These are phyloP conservation scores for Tilletia indica DNA, from an alignment of 1,284 basidiomycete species.

Conservation along the genomic window DNA sequence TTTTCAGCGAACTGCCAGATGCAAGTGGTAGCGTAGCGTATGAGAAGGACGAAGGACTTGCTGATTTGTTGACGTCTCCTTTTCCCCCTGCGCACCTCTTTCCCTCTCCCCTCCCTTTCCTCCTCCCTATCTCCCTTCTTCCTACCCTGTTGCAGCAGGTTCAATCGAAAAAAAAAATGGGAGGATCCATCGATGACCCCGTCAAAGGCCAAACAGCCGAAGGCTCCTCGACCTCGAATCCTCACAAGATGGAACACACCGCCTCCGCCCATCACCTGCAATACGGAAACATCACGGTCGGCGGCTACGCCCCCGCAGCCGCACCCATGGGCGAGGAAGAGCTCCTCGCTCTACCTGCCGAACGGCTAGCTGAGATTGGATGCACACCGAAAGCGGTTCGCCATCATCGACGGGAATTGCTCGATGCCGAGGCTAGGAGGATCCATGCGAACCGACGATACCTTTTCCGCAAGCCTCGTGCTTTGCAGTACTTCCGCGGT, in stretches of 20 bases:
- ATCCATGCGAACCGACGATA: slow-evolving; percentile 38
- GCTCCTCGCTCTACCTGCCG: slow-evolving; percentile 18
- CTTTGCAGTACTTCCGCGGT: slow-evolving; percentile 48
- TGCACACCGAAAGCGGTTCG: neutral
- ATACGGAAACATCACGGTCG: slow-evolving; percentile 34
- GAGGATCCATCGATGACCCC: neutral
- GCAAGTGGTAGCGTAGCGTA: too few species aligned
- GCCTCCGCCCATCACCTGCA: slow-evolving; percentile 37
- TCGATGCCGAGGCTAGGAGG: slow-evolving; percentile 32
- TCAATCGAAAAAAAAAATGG: neutral
- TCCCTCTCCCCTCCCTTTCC: neutral
- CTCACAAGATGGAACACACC: slow-evolving; percentile 16
- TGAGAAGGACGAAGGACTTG: too few species aligned
- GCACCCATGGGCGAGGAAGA: slow-evolving; percentile 29
- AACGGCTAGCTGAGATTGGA: neutral
- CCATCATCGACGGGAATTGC: slow-evolving; percentile 20
- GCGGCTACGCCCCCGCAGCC: slow-evolving; percentile 29
- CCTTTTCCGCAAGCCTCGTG: slow-evolving; percentile 40
- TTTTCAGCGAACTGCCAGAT: too few species aligned
- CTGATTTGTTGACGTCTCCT: too few species aligned
- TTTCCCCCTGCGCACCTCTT: neutral
- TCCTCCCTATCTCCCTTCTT: neutral
- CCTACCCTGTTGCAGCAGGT: neutral
- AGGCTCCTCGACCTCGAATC: neutral
- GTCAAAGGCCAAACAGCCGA: neutral